Base-by-base conservation (phyloP, 257 asterid genomes). In the Paraleonurus japonicus region DNA sequence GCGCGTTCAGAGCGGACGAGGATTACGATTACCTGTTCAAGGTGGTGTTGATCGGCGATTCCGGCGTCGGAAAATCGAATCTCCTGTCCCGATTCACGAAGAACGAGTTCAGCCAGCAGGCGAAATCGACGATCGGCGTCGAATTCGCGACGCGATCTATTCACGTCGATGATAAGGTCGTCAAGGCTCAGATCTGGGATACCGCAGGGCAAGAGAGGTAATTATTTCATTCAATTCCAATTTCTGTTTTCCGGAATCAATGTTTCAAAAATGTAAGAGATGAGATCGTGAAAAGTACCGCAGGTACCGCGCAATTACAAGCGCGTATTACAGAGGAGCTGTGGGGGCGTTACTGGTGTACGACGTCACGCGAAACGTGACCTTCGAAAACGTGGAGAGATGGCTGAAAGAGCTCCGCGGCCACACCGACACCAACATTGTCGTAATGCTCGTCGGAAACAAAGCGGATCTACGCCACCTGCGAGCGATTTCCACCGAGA, bases 161-260 rank as follows among this genome's bases (percentile, higher is more conserved):
- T 61, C 83, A 80, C 55, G 96, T 86, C 20, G 95, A 88, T 53
- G 90, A 88, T 43, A 90, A 90, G 83, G 78, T 88, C 58, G 87
- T 90, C 28, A 90, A 90, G 79, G 96, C 96, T 33, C 96, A 90
- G 84, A 90, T 90, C 76, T 90, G 96, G 96, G 96, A 90, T 33
- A 90, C 95, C 17, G 96, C 96, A 17, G 96, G 96, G 33, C 96
- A 90, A 69, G 96, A 90, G 72, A 90, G 95, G 95, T 85, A 22
- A 39, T 48, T 7, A 16, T 5, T 35, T 58, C 15, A 24, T 17
- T 35, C 12, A 35, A 35, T 35, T 35, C 43, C 2, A 35, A 35
- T 7, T 35, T n/a, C 16, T 15, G 11, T 47, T 53, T 17, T 4
- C 47, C 15, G 28, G 19, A 47, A 17, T 5, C 57, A 17, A 50